Percentiles rank a stretch among this genome's conserved stretches.
Conservation (phyloP, 1,284 basidiomycete genomes). For the Trametes pubescens region DNA sequence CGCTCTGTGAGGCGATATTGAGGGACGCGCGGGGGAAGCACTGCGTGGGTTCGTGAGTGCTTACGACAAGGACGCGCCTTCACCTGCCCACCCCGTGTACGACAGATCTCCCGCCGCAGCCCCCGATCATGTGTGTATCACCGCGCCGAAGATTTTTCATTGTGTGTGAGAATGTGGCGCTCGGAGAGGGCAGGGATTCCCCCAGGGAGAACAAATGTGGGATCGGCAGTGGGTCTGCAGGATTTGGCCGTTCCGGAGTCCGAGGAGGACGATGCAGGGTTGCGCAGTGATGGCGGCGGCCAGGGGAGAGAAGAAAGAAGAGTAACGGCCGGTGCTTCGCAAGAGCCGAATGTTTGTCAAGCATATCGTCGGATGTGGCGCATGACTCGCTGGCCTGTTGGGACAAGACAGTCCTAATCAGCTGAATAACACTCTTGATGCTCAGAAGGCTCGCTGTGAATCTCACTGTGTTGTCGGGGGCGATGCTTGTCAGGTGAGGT, state of each 20-base stretch:
- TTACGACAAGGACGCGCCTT: neutral
- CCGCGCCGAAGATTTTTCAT: neutral
- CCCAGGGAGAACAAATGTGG: slow-evolving; percentile 4
- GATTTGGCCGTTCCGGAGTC: slow-evolving; percentile 8
- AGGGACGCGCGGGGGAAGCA: slow-evolving; percentile 10
- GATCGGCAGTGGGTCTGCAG: neutral
- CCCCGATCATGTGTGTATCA: slow-evolving; percentile 3
- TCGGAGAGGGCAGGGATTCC: neutral
- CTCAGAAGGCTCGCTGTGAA: neutral
- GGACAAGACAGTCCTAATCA: slow-evolving; percentile 2
- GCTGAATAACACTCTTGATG: neutral
- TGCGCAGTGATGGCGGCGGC: neutral
- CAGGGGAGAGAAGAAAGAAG: neutral
- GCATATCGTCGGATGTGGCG: neutral
- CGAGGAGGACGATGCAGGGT: slow-evolving; percentile 4
- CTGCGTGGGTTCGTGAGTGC: neutral
- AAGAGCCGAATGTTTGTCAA: neutral
- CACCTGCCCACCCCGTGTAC: neutral
- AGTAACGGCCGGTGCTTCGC: neutral
- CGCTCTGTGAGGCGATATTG: slow-evolving; percentile 3
- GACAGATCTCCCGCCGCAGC: neutral
- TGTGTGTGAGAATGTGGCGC: slow-evolving; percentile 1
- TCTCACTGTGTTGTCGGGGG: neutral
- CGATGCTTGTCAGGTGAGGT: neutral
- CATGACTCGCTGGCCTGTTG: neutral